Percentiles rank a stretch among this genome's conserved stretches.
These are phyloP conservation scores for Acanthamoeba castellanii DNA, from an alignment of 208 protist genomes.

Conservation along the genomic window DNA sequence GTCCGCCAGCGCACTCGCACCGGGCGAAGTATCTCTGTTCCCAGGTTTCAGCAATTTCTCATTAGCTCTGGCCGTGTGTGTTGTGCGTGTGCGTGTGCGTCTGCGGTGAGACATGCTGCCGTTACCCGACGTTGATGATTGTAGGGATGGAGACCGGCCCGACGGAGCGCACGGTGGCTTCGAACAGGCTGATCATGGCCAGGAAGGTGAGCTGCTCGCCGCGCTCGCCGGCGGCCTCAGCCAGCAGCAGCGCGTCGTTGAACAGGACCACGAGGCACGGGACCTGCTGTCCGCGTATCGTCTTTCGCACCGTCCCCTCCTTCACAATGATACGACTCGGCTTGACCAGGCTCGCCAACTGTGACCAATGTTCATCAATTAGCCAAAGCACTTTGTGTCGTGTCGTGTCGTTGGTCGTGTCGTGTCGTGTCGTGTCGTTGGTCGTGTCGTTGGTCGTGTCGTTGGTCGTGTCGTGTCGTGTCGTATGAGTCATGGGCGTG, in stretches of 20 bases:
- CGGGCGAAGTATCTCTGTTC: background rate
- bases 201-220: background rate
- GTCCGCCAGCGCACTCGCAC: background rate
- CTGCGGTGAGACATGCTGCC: background rate
- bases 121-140: background rate
- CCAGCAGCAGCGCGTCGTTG: constrained; percentile 41
- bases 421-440: background rate
- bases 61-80: too few species aligned
- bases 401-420: background rate
- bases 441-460: too few species aligned
- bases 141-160: background rate
- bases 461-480: background rate
- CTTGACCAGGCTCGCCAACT: constrained; percentile 32
- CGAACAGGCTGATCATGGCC: constrained; percentile 22
- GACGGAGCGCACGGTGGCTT: constrained; percentile 7
- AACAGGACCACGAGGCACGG: constrained; percentile 25
- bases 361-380: background rate
- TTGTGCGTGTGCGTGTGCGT: background rate
- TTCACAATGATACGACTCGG: background rate
- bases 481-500: background rate
- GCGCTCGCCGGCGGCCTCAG: background rate
- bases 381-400: background rate
- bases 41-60: too few species aligned
- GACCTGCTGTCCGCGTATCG: background rate
- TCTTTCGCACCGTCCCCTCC: background rate